Evolutionary conservation across 805 yeast genomes (phyloP), one percentile per base, ranked within the genome.

Genomic region (Kodamaea neixiangensis): DNA sequence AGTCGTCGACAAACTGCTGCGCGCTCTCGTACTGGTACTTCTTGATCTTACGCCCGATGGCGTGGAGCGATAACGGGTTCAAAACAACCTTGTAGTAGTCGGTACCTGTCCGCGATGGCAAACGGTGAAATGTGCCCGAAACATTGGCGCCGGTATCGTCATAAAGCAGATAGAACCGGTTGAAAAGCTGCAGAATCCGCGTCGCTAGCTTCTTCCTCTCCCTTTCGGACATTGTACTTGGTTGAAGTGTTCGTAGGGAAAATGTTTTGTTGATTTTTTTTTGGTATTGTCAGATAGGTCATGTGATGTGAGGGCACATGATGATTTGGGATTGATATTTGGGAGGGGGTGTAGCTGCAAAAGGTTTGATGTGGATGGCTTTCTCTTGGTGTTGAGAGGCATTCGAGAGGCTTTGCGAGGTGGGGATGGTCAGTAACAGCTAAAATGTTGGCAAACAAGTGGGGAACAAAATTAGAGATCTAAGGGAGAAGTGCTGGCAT

Each of bases 31-130:
- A 92, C 53, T 69, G 70, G 46, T 67, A 68, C 38, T 77, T 73
- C 52, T 81, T 81, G 33, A 88, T 68, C 52, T 80, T 76, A 56
- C 83, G 79, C 51, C 80, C 83, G 51, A 92, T 80, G 54, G 86
- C 83, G 58, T 85, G 83, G 55, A 92, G 79, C 5, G 97, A 88
- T 62, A 88, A 81, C n/a, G 97, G 98, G 46, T 80, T 79, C 60
- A 77, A 78, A 62, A 93, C 88, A 49, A 86, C 76, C 58, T 84
- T 81, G 72, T 88, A 92, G 72, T 93, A 93, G 59, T 88, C 96
- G 3, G 86, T 80, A 38, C 81, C 85, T 55, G 81, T 84, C 62
- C 81, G 77, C 53, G 79, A 81, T 1, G 97, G 97, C 33, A 92
- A 77, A 40, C 82, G 78, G 54, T 85, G 87, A 68, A 89, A 89